Evolutionary conservation across 2,329 filamentous ascomycete species (phyloP).

Genomic region (Colletotrichum eremochloae): DNA sequence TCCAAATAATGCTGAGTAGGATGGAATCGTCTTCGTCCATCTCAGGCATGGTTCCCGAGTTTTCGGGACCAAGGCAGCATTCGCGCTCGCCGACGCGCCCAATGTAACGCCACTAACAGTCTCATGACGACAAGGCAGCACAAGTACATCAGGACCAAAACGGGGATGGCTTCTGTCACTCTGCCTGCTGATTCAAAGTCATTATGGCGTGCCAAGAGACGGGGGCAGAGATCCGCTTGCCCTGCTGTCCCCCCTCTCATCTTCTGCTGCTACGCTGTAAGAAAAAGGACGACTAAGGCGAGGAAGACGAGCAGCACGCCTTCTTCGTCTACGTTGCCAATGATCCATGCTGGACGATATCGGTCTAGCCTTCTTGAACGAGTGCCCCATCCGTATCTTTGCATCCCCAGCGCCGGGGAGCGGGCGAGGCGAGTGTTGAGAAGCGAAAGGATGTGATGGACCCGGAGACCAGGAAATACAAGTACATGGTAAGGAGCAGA

Average conservation of each 20-base stretch:
- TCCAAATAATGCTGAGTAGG: neutral
- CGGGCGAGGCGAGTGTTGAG: slow-evolving; percentile 1
- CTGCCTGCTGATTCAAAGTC: slow-evolving; percentile 5
- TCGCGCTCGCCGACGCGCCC: slow-evolving; percentile 25
- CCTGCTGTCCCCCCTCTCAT: neutral
- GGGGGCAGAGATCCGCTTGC: neutral
- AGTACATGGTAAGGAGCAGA: neutral
- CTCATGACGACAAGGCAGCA: slow-evolving; percentile 24
- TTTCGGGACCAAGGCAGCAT: slow-evolving; percentile 32
- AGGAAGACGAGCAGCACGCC: neutral
- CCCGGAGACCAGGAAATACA: slow-evolving; percentile 20
- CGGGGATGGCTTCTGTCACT: neutral
- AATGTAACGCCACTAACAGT: slow-evolving; percentile 29
- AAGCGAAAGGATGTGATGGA: slow-evolving; percentile 9
- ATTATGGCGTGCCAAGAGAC: neutral
- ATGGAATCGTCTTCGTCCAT: neutral
- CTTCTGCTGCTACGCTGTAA: slow-evolving; percentile 7
- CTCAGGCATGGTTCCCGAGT: slow-evolving; percentile 28
- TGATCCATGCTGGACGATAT: neutral
- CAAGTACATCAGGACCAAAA: too few species aligned
- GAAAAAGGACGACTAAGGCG: neutral
- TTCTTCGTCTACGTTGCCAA: neutral
- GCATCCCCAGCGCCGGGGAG: slow-evolving; percentile 20
- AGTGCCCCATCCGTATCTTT: slow-evolving; percentile 27
- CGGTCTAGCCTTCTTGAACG: slow-evolving; percentile 31